phyloP scores from a whole-genome alignment of 2,329 filamentous ascomycete genomes.

The Aspergillus thermomutatus region DNA sequence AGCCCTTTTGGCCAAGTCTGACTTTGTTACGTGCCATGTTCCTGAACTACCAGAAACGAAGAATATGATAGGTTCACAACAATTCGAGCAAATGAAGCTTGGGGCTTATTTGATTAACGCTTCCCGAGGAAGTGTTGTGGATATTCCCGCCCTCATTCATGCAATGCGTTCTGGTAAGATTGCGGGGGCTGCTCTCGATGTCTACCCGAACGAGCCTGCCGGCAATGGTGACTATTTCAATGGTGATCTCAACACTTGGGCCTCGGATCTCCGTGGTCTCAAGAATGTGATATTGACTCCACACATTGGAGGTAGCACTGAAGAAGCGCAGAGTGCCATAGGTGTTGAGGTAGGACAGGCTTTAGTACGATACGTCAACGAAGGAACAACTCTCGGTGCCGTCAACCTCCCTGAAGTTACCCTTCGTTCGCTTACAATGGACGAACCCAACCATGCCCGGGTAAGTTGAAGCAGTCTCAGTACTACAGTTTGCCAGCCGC shows the following conservation, averaged over 20 bases:
- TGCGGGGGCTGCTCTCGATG: slow-evolving; percentile 91
- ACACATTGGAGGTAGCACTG: slow-evolving; percentile 95
- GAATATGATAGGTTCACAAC: slow-evolving; percentile 77
- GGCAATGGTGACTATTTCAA: slow-evolving; percentile 96
- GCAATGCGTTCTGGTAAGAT: slow-evolving; percentile 82
- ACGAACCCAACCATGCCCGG: slow-evolving; percentile 84
- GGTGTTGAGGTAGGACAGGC: slow-evolving; percentile 88
- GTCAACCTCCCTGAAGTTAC: slow-evolving; percentile 97
- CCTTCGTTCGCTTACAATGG: slow-evolving; percentile 82
- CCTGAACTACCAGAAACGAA: slow-evolving; percentile 90
- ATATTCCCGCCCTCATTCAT: slow-evolving; percentile 87
- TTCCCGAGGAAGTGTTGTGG: slow-evolving; percentile 86
- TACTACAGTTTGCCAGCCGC: not conserved
- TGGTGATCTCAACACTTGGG: slow-evolving; percentile 76
- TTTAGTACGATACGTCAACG: slow-evolving; percentile 91
- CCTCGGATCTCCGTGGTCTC: slow-evolving; percentile 75
- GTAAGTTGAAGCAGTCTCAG: slow-evolving; percentile 42
- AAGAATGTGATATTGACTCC: slow-evolving; percentile 95
- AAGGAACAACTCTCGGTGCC: slow-evolving; percentile 83
- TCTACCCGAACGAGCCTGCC: slow-evolving; percentile 89
- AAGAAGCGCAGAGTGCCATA: slow-evolving; percentile 95
- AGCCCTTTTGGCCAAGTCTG: slow-evolving; percentile 70
- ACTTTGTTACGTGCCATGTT: slow-evolving; percentile 94
- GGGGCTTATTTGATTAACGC: slow-evolving; percentile 96
- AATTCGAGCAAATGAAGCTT: slow-evolving; percentile 86